Evolutionary conservation across 2,329 filamentous ascomycete genomes (phyloP), one percentile per base, ranked within the genome.

Genomic region (Sarocladium brachiariae): DNA sequence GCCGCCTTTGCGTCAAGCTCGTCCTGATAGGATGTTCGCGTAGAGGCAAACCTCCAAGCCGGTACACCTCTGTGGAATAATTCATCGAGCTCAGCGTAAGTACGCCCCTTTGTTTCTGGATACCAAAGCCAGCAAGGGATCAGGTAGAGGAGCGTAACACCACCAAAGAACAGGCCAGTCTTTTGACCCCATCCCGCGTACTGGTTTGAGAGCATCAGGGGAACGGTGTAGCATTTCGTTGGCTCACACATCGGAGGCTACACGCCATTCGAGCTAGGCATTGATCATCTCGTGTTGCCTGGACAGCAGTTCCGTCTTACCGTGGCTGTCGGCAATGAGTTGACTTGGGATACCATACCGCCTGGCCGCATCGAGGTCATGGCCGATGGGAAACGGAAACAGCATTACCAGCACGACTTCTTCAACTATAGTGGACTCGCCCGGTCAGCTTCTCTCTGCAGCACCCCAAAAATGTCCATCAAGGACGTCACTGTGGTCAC

Each of bases 371-470:
- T 37, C 47, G 24, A 31, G 27, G 27, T 25, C 37, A n/a, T 35
- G 14, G 18, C 13, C 14, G 24, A 34, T 37, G 31, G 47, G n/a
- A 19, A 14, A 21, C 16, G 24, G n/a, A n/a, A 47, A 1, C 59
- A 65, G 50, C 46, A 49, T 8, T 63, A 63, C 24, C 56, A 61
- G 31, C 61, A 64, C 50, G 62, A 63, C 49, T 65, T 64, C 37
- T 63, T 58, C 49, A 65, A 65, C 49, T 63, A 63, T 37, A 47
- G 56, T 2, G 63, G 63, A 13, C 54, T 64, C 16, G 55, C 58
- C 2, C 58, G 63, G 1, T 65, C 63, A 0, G 54, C 64, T 2
- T 63, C 54, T 52, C 33, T 64, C 1, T 64, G 57, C 25, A 55
- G 53, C 10, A 57, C 63, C 2, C 60, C 62, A 8, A 19, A 33